Evolutionary conservation across 2,329 filamentous ascomycete species (phyloP), one percentile per base, ranked within the genome.

Genomic region (Neofusicoccum sp.): DNA sequence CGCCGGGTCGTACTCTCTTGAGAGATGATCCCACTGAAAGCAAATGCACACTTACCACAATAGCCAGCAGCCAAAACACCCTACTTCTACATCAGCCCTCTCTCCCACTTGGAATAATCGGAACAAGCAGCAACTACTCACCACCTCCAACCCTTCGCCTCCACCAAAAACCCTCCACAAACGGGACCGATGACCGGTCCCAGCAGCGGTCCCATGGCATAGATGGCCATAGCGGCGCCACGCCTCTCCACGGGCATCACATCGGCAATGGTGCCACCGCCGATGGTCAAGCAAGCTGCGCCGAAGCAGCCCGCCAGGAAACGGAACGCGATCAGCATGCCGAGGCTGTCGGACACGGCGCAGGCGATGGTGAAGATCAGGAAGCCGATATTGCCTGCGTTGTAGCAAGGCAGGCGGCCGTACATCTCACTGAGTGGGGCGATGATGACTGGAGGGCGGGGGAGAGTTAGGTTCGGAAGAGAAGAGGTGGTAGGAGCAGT

Each of bases 351-450:
- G 24, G 68, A 71, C 1, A 71, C 60, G 3, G 68, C 73, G 57
- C 74, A 81, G 1, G 73, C 70, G 6, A 82, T 63, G 63, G 81
- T 81, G 76, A 81, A 82, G 40, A 77, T 61, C 2, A 84, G 67
- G 66, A 84, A 84, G 74, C 79, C 76, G 1, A 81, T 36, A 61
- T 80, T 84, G 62, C 67, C 70, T 26, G 70, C 63, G 53, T 73
- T 66, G 63, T 75, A 76, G n/a, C 72, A 28, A 3, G 48, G 63
- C 36, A 66, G 65, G 1, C 73, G 67, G 9, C 73, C 73, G 44
- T 74, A 75, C 41, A 75, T 58, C 56, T 75, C 73, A 4, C 69
- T 71, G 63, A 76, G 64, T 6, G 73, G 74, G 20, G 73, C 74
- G 33, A 75, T 70, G 43, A 75, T 62, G 14, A 75, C 57, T 59